These are phyloP conservation scores for Solanum okadae DNA, from an alignment of 257 asterid genomes.

Conservation along the genomic window DNA sequence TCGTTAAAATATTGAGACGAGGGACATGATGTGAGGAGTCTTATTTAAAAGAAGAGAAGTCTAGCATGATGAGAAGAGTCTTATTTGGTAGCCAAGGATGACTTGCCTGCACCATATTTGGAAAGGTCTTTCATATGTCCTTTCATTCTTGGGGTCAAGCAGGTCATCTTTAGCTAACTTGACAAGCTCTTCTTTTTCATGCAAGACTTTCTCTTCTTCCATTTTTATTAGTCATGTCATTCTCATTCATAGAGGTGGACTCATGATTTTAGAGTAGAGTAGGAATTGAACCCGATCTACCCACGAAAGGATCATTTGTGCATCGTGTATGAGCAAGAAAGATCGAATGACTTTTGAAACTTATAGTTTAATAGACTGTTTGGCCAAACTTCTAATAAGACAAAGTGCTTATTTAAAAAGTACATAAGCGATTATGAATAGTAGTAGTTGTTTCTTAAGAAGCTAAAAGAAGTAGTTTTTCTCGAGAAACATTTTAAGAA, in stretches of 20 bases:
- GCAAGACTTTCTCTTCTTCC: neutral
- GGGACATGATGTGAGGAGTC: neutral
- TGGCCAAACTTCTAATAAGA: neutral
- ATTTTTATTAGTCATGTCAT: neutral
- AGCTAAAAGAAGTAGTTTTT: neutral
- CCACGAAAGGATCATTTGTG: too few species aligned
- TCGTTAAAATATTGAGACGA: too few species aligned
- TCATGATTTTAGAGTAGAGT: too few species aligned
- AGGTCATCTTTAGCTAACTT: neutral
- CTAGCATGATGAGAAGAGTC: neutral
- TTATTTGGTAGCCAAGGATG: neutral
- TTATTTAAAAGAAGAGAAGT: neutral
- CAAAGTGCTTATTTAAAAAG: neutral
- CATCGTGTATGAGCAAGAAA: too few species aligned
- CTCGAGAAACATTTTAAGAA: neutral
- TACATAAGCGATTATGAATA: neutral
- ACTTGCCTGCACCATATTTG: neutral
- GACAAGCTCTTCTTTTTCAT: neutral
- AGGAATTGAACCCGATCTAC: neutral
- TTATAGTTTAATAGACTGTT: neutral
- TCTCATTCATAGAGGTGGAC: neutral
- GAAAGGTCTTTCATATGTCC: neutral
- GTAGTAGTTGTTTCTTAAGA: neutral
- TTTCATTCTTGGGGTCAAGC: neutral
- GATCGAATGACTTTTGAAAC: neutral